Evolutionary conservation across 805 yeast genomes (phyloP), one percentile per base, ranked within the genome.

Genomic region (Kazachstania taianensis): DNA sequence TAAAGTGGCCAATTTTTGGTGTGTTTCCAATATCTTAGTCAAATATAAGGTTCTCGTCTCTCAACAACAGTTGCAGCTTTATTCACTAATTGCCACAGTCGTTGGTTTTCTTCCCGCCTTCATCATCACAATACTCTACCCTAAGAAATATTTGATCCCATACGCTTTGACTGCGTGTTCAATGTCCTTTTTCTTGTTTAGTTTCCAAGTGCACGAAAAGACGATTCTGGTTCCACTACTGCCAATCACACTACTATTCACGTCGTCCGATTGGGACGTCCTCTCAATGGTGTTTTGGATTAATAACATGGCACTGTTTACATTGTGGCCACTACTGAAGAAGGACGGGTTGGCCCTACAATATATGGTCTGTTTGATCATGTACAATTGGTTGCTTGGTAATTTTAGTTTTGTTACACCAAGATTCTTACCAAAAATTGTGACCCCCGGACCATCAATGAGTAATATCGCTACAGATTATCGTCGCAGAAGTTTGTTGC

Each of bases 1-100:
- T 54, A 92, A 92, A 55, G 97, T 92, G 12, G 95, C 95, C 27
- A 92, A 87, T 53, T 81, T 92, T 50, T 92, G 99, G 99, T 87
- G 97, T 58, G 79, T 94, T n/a, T 65, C 86, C 1, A 92, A 92
- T 55, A 65, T 81, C 1, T 43, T 85, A 8, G 56, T 87, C 53
- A 89, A 89, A 55, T 79, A 84, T 51, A 75, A 72, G 44, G 48
- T 59, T 4, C 33, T 67, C 0, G 79, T 81, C 49, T 54, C 73
- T 2, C 65, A 67, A 13, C 60, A 64, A 10, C 72, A 81, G 47
- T 65, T 92, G 30, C 82, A 83, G 41, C 50, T 64, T 20, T 43
- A 73, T 5, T 74, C 92, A 1, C 54, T 81, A 25, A 31, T 65
- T 0, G 53, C 73, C 1, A 82, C 92, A 0, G 43, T 75, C 2